Conservation (phyloP, 179 eudicot species). For the Silene vulgaris region DNA sequence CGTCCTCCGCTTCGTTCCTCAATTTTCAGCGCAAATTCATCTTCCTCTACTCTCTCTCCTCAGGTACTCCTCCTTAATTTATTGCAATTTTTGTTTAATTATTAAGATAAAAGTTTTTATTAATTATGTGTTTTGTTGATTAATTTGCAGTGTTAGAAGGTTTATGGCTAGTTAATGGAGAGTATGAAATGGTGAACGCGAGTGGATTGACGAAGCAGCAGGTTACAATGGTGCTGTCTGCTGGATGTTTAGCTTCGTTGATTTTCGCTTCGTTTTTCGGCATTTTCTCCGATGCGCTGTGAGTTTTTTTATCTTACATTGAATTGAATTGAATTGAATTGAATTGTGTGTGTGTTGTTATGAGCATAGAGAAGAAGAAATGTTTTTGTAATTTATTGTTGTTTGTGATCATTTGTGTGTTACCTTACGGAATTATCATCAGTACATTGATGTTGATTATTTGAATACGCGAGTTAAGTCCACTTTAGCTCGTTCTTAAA, state of each 20-base stretch:
- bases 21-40: constrained; percentile 62
- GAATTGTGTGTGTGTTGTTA: neutral
- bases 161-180: constrained; percentile 64
- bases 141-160: constrained; percentile 62
- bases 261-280: constrained; percentile 60
- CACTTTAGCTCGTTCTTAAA: neutral
- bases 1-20: constrained; percentile 41
- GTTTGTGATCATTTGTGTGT: neutral
- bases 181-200: constrained; percentile 47
- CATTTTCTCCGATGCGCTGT: constrained; percentile 75
- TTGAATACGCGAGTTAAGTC: neutral
- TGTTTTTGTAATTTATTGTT: neutral
- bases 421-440: neutral
- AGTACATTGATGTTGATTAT: neutral
- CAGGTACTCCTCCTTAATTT: constrained; percentile 35
- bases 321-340: too few species aligned
- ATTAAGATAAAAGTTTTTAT: too few species aligned
- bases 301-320: constrained; percentile 29
- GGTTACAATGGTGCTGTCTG: constrained; percentile 46
- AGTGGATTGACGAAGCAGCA: constrained; percentile 51
- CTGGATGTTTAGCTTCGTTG: constrained; percentile 56
- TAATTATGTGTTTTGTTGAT: neutral
- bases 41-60: constrained; percentile 54
- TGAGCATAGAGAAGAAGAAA: neutral
- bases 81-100: neutral